Base-by-base conservation (phyloP, 331 rosid genomes). In the Saraca asoca region DNA sequence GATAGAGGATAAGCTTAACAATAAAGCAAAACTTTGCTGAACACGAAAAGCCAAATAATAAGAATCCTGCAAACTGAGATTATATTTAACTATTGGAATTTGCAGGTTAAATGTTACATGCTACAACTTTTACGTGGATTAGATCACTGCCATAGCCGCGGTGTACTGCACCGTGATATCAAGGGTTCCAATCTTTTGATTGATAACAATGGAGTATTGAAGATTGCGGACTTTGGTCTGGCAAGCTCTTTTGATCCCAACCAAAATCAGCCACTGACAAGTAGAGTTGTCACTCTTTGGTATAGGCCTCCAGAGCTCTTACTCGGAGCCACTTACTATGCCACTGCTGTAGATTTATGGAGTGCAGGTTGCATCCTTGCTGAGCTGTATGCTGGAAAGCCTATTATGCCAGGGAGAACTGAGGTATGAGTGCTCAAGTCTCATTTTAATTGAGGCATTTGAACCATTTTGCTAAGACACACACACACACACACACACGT, bases 251-350 rank as follows among this genome's bases (percentile, higher is more conserved):
- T 80, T 56, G 93, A 90, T 69, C 87, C 90, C 78, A 82, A 68
- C 64, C 91, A 83, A 82, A 79, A 33, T 64, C 97, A 85, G 59
- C 95, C 97, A 50, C 52, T 90, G 48, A 90, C 97, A 38, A 90
- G 97, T 66, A 90, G 95, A 66, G 97, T 90, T 70, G 97, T 90
- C 59, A 90, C 97, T 37, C 95, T 90, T 58, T 90, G 97, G 97
- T 90, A 90, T 56, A 81, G 97, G 19, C 95, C 97, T 0, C 97
- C 95, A 0, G 97, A 90, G 84, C 95, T 90, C 66, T 87, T 90
- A 76, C 97, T 90, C 51, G 97, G 97, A 62, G 97, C 97, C 75
- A 90, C 89, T 56, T 85, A 82, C 78, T 90, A 90, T 73, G 86
- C 87, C 73, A 87, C 79, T 34, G 86, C 95, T 20, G 93, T 90